These are phyloP conservation scores for Amylostereum areolatum DNA, from an alignment of 1,284 basidiomycete genomes.

Conservation along the genomic window DNA sequence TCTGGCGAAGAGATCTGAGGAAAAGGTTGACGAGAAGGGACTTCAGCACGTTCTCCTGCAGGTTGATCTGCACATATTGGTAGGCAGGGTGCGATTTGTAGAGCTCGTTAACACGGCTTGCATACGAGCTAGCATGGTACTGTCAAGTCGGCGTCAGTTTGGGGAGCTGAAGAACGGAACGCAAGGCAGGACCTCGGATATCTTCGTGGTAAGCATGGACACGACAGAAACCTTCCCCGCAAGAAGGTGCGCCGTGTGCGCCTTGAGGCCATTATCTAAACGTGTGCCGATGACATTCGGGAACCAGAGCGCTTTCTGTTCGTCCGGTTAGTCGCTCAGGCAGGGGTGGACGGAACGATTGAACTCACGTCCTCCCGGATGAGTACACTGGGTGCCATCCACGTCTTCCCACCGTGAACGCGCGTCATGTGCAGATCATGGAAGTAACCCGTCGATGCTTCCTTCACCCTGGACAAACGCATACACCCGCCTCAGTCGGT, in stretches of 20 bases:
- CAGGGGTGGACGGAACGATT: neutral
- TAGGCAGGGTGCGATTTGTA: constrained; percentile 64
- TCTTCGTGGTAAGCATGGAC: constrained; percentile 74
- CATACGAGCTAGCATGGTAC: constrained; percentile 81
- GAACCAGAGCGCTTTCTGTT: constrained; percentile 83
- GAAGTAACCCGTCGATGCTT: constrained; percentile 88
- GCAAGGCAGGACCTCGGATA: constrained; percentile 67
- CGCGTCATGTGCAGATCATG: constrained; percentile 82
- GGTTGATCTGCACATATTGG: constrained; percentile 83
- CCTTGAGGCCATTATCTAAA: constrained; percentile 45
- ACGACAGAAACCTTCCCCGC: constrained; percentile 76
- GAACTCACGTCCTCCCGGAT: constrained; percentile 82
- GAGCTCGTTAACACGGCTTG: constrained; percentile 54
- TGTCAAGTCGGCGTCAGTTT: constrained; percentile 23
- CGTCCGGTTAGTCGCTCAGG: neutral
- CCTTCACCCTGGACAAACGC: constrained; percentile 58
- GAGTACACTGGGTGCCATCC: constrained; percentile 86
- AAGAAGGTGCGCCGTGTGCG: constrained; percentile 78
- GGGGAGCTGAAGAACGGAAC: neutral
- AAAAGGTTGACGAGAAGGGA: constrained; percentile 85
- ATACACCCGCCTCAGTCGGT: neutral
- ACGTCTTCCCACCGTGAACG: constrained; percentile 88
- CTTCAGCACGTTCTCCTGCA: constrained; percentile 90
- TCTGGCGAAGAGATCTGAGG: constrained; percentile 62
- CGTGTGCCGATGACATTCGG: constrained; percentile 82